Conservation (phyloP, 768 basidiomycete species). For the Leucosporidium yakuticum region DNA sequence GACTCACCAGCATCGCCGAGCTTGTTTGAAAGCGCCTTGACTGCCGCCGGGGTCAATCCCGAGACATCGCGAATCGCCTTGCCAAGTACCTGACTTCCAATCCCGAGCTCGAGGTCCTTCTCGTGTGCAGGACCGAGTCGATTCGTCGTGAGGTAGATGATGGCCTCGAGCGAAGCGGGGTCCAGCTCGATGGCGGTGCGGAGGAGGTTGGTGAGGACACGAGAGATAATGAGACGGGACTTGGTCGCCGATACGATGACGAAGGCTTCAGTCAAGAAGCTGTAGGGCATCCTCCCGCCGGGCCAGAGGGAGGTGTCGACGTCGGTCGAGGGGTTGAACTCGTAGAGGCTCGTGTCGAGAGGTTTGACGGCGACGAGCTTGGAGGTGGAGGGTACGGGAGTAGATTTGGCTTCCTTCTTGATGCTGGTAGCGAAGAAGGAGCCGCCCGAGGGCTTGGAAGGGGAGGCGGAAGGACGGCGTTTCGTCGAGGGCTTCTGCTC, state of each 20-base stretch:
- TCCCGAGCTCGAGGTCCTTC: slow-evolving; percentile 47
- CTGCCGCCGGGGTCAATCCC: slow-evolving; percentile 44
- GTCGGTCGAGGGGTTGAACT: slow-evolving; percentile 28
- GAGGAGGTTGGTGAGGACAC: slow-evolving; percentile 66
- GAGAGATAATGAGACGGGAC: slow-evolving; percentile 64
- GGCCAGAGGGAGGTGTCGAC: slow-evolving; percentile 10
- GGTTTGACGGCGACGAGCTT: slow-evolving; percentile 7
- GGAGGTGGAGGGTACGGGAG: background rate
- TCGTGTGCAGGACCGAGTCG: slow-evolving; percentile 28
- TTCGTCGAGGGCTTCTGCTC: slow-evolving; percentile 16
- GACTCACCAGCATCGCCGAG: slow-evolving; percentile 74
- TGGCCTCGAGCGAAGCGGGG: slow-evolving; percentile 46
- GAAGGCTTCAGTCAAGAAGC: slow-evolving; percentile 63
- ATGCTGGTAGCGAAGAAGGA: too few relatives aligned
- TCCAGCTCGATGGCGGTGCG: slow-evolving; percentile 62
- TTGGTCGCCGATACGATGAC: slow-evolving; percentile 59
- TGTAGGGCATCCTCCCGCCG: slow-evolving; percentile 50
- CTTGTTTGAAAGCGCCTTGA: slow-evolving; percentile 56
- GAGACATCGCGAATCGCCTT: slow-evolving; percentile 33
- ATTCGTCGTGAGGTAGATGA: slow-evolving; percentile 37
- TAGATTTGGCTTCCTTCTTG: too few relatives aligned
- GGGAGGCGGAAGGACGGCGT: slow-evolving; percentile 8
- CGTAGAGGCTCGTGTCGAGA: slow-evolving; percentile 36
- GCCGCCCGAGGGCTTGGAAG: slow-evolving; percentile 1
- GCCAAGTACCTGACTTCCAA: slow-evolving; percentile 40